These are phyloP conservation scores for Geranium rotundifolium DNA, from an alignment of 345 rosid genomes.

Conservation along the genomic window DNA sequence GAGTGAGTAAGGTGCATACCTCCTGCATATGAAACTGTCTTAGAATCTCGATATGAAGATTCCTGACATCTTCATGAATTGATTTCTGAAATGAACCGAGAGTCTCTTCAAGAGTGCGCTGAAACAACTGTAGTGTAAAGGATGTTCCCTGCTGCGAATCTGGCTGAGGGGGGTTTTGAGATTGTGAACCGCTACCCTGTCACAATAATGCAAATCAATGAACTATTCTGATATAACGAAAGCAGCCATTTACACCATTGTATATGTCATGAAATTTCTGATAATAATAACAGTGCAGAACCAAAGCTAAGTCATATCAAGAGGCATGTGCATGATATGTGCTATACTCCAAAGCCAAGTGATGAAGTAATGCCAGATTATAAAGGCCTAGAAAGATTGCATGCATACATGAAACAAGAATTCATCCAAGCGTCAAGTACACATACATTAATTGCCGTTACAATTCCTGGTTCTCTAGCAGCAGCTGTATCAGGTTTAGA, in stretches of 20 bases:
- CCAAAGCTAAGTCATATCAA: neutral
- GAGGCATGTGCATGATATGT: no score
- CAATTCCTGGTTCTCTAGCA: conserved; percentile 34
- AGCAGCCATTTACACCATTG: neutral
- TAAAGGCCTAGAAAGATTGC: neutral
- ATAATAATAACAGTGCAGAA: neutral
- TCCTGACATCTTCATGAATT: conserved; percentile 79
- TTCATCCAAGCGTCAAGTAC: conserved; percentile 7
- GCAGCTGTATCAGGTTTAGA: conserved; percentile 45
- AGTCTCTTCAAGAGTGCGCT: conserved; percentile 80
- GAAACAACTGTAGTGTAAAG: conserved; percentile 82
- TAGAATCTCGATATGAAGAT: conserved; percentile 80
- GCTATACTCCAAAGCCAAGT: no score
- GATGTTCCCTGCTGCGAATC: conserved; percentile 73
- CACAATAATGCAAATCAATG: conserved; percentile 11
- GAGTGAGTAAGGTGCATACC: conserved; percentile 25
- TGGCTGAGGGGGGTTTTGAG: conserved; percentile 29
- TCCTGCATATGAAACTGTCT: conserved; percentile 94
- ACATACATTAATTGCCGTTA: conserved; percentile 59
- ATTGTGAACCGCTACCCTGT: conserved; percentile 54
- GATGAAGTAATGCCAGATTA: neutral
- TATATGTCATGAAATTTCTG: no score
- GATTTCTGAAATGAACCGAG: conserved; percentile 81
- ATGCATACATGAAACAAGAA: neutral
- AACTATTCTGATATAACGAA: neutral